phyloP scores from a whole-genome alignment of 176 grass and related monocot genomes.

The Secale cereale region DNA sequence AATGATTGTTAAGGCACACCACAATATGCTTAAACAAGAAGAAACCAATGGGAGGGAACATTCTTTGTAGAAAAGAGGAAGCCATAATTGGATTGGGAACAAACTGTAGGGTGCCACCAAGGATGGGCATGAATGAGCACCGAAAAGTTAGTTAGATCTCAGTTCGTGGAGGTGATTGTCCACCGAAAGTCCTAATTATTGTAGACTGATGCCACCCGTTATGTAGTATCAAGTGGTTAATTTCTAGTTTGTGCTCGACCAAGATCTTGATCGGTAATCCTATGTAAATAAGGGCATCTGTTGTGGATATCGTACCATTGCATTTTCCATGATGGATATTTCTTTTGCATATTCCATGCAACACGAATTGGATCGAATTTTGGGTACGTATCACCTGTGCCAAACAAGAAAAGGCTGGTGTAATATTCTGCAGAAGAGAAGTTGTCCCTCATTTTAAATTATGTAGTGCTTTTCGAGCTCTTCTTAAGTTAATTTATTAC shows the following conservation, averaged over 20 bases:
- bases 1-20: neutral
- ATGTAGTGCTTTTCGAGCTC: neutral
- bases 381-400: neutral
- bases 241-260: neutral
- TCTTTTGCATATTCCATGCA: too few relatives aligned
- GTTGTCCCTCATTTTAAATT: neutral
- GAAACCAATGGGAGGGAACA: neutral
- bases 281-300: neutral
- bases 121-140: neutral
- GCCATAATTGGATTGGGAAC: neutral
- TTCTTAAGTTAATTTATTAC: neutral
- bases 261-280: neutral
- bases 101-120: neutral
- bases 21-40: neutral
- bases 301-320: too few relatives aligned
- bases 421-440: neutral
- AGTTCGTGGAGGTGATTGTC: neutral
- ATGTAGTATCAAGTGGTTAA: neutral
- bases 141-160: neutral
- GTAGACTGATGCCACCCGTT: neutral
- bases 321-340: too few relatives aligned
- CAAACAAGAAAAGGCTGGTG: neutral
- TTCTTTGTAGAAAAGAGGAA: neutral
- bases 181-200: slow-evolving; percentile 33
- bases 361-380: neutral